Evolutionary conservation across 345 rosid species (phyloP), one percentile per base, ranked within the genome.

Genomic region (Boechera divaricarpa): DNA sequence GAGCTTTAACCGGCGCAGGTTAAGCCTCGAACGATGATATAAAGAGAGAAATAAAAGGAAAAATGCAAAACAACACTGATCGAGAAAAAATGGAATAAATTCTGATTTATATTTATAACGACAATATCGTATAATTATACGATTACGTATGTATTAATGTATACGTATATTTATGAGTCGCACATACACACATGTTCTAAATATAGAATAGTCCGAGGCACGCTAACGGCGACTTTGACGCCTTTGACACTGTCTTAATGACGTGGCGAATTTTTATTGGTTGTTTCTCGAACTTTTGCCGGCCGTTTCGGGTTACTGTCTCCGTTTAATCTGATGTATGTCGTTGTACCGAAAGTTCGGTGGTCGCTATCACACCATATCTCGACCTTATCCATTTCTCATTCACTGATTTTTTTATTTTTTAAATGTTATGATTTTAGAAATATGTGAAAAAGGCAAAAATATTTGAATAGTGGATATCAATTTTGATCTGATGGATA

Each of bases 171-270:
- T 62, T 60, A 18, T 53, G 62, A 32, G 4, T 10, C 7, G 2
- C 7, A 0, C 44, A 18, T 10, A 35, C 45, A 18, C 47, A 63
- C 72, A 77, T 77, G 76, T 63, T 63, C 61, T 41, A 32, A 54
- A 32, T 45, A 33, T 77, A 59, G 64, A 77, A 45, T 77, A 28
- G 53, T 70, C 76, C 75, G 39, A 64, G 53, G 67, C 72, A 64
- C 67, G 72, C 72, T 77, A 56, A 64, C 64, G 70, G 64, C 11
- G 75, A 69, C 81, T 71, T 77, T 70, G 76, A 77, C 72, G 53
- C 18, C 13, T 11, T 70, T 36, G 53, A 70, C 76, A 77, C 71
- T 42, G 65, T 77, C 61, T 47, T 64, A 5, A 9, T 77, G 81
- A 71, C 72, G 44, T 77, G 81, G 76, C 47, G 24, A 4, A 0